These are phyloP conservation scores for Lodderomyces metapsilosis DNA, from an alignment of 1,139 yeast species.

Conservation along the genomic window DNA sequence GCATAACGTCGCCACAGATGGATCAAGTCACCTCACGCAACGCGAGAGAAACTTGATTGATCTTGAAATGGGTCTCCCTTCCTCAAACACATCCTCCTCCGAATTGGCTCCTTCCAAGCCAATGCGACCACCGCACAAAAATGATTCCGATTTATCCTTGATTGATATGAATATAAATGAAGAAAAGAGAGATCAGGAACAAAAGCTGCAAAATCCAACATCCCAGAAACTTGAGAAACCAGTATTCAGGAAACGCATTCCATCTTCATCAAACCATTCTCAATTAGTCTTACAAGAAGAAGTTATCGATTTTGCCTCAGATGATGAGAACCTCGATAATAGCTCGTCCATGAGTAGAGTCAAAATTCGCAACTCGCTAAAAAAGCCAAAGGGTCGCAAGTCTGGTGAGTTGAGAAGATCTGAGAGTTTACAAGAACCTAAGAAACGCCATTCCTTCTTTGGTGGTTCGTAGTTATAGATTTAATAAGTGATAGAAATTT, in stretches of 20 bases:
- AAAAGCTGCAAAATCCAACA: constrained; percentile 1
- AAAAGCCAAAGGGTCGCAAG: constrained; percentile 32
- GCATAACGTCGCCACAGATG: not conserved
- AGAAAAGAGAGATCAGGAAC: constrained; percentile 8
- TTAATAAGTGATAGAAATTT: not conserved
- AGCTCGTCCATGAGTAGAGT: constrained; percentile 41
- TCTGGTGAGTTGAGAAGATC: constrained; percentile 34
- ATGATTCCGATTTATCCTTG: constrained; percentile 26
- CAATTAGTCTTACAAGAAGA: constrained; percentile 42
- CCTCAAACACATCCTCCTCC: constrained; percentile 29
- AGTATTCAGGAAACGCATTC: constrained; percentile 28
- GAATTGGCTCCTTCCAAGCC: constrained; percentile 12
- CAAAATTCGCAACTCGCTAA: constrained; percentile 42
- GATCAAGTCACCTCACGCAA: constrained; percentile 1
- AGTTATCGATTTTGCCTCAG: constrained; percentile 49
- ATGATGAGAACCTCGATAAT: constrained; percentile 44
- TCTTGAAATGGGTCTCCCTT: constrained; percentile 38
- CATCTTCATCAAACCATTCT: constrained; percentile 27
- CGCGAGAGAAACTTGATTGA: constrained; percentile 31
- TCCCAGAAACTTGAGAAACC: constrained; percentile 17
- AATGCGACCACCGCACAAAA: constrained; percentile 2
- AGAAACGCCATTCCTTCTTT: constrained; percentile 33
- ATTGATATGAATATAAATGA: constrained; percentile 33
- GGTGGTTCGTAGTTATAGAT: constrained; percentile 17
- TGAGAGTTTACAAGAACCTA: constrained; percentile 31